phyloP scores from a whole-genome alignment of 768 basidiomycete genomes.

The Austroboletus festivus region DNA sequence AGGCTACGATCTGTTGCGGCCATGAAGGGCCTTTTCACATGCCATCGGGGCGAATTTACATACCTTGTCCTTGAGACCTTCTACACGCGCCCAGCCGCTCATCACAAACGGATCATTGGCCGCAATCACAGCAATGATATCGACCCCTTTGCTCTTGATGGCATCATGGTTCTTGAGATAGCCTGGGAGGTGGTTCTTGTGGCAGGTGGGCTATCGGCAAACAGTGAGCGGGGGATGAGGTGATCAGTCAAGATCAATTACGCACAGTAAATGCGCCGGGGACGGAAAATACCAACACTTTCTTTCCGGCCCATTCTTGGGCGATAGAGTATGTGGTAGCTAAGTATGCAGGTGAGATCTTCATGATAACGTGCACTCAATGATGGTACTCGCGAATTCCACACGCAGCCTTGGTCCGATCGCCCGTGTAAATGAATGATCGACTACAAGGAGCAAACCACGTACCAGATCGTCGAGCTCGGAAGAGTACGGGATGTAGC shows the following conservation, averaged over 20 bases:
- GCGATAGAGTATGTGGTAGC: slow-evolving; percentile 50
- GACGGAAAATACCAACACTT: slow-evolving; percentile 73
- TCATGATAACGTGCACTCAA: background rate
- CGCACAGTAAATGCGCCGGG: slow-evolving; percentile 81
- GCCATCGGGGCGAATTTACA: slow-evolving; percentile 26
- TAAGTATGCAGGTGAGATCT: slow-evolving; percentile 22
- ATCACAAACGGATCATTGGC: slow-evolving; percentile 61
- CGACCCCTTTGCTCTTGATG: slow-evolving; percentile 54
- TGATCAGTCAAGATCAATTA: slow-evolving; percentile 1
- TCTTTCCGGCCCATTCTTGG: slow-evolving; percentile 75
- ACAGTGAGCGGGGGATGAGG: background rate
- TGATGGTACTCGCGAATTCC: slow-evolving; percentile 54
- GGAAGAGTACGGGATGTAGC: slow-evolving; percentile 56
- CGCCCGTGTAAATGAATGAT: background rate
- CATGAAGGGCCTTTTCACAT: background rate
- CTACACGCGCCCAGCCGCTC: slow-evolving; percentile 58
- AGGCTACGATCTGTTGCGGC: slow-evolving; percentile 48
- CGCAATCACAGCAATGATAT: slow-evolving; percentile 51
- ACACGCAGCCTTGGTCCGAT: slow-evolving; percentile 47
- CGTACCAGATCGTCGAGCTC: slow-evolving; percentile 61
- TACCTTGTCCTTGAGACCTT: slow-evolving; percentile 67
- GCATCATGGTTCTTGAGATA: too few relatives aligned
- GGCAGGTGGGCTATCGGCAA: slow-evolving; percentile 39
- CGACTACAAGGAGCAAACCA: slow-evolving; percentile 10
- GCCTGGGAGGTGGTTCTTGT: slow-evolving; percentile 44